Percentiles rank a stretch among this genome's conserved stretches.
phyloP scores from a whole-genome alignment of 2,329 filamentous ascomycete genomes.

The Venturia oleaginea region DNA sequence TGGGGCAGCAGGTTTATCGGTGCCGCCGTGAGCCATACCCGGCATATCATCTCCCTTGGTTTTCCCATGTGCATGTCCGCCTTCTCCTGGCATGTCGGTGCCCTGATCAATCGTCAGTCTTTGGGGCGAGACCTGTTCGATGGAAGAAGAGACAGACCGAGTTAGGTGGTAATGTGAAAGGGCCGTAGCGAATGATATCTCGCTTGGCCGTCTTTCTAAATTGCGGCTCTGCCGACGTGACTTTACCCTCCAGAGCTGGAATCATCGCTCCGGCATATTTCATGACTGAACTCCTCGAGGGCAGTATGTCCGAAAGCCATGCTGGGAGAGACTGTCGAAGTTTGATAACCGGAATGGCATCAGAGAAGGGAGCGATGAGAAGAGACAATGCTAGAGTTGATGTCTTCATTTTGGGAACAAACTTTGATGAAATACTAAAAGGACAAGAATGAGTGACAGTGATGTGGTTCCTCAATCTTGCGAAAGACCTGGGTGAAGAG shows the following conservation, averaged over 20 bases:
- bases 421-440: not conserved
- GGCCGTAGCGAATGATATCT: constrained; percentile 9
- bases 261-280: not conserved
- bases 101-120: not conserved
- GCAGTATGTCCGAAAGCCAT: not conserved
- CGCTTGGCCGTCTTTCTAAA: not conserved
- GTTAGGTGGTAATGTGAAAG: constrained; percentile 6
- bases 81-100: not conserved
- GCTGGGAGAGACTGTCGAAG: not conserved
- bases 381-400: not conserved
- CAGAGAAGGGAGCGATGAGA: not conserved
- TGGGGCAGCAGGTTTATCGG: not conserved
- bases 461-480: not conserved
- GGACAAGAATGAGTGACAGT: not conserved
- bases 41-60: too few species aligned
- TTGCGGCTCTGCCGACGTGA: not conserved
- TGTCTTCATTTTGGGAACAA: not conserved
- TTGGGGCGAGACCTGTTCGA: not conserved
- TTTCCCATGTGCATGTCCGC: constrained; percentile 5
- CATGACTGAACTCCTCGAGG: not conserved
- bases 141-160: not conserved
- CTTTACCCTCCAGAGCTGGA: not conserved
- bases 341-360: not conserved
- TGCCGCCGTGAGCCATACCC: too few species aligned
- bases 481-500: not conserved